phyloP scores from a whole-genome alignment of 352 stramenopile species.

The Pythium brachiatum region DNA sequence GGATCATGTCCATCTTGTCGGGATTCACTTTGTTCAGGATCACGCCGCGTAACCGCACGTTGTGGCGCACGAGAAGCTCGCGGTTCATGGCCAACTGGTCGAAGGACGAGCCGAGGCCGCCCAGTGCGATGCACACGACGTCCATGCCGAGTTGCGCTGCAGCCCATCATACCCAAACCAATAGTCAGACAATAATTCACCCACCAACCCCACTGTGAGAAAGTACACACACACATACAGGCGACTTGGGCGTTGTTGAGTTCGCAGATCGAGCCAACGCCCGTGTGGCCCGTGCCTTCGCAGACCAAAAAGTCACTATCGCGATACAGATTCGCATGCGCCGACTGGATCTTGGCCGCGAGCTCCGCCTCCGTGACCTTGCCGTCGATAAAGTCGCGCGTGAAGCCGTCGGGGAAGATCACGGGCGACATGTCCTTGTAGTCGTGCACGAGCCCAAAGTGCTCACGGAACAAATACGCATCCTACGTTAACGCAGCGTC shows the following conservation, averaged over 20 bases:
- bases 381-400: constrained; percentile 95
- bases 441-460: constrained; percentile 95
- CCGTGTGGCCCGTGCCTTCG: constrained; percentile 93
- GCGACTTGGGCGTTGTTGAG: constrained; percentile 90
- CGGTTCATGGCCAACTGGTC: constrained; percentile 85
- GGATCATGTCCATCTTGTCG: constrained; percentile 89
- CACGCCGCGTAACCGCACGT: constrained; percentile 70
- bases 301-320: constrained; percentile 93
- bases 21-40: constrained; percentile 90
- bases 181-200: not conserved
- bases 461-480: constrained; percentile 94
- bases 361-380: constrained; percentile 88
- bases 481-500: no score
- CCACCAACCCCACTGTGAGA: not conserved
- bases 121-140: constrained; percentile 77
- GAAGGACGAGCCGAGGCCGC: constrained; percentile 80
- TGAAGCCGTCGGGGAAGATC: constrained; percentile 96
- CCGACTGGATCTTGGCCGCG: constrained; percentile 70
- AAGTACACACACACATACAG: constrained; percentile 40
- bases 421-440: constrained; percentile 98
- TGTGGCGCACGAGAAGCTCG: constrained; percentile 77
- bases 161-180: not conserved
- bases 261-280: constrained; percentile 90
- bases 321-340: constrained; percentile 77
- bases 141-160: constrained; percentile 78